phyloP scores from a whole-genome alignment of 768 basidiomycete genomes.

The Trametes maxima region DNA sequence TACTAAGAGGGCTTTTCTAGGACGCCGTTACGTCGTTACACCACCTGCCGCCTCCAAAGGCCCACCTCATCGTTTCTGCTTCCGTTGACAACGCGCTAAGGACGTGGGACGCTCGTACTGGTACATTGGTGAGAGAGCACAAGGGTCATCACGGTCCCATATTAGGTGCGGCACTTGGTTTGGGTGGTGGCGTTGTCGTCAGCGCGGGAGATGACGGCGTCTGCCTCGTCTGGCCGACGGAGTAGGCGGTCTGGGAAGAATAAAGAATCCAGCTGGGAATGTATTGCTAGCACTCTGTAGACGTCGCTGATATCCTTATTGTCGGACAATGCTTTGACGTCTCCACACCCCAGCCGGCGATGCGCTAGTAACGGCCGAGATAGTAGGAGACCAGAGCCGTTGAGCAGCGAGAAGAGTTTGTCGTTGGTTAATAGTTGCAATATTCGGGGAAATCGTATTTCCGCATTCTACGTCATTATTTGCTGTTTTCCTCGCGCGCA shows the following conservation, averaged over 20 bases:
- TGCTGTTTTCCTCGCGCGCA: too few relatives aligned
- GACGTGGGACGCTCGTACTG: conserved; percentile 93
- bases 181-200: conserved; percentile 72
- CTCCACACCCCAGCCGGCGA: background rate
- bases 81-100: conserved; percentile 86
- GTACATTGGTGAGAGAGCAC: conserved; percentile 74
- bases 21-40: conserved; percentile 86
- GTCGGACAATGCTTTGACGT: background rate
- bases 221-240: conserved; percentile 82
- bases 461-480: too few relatives aligned
- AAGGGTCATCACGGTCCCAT: conserved; percentile 81
- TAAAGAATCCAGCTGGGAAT: background rate
- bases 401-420: too few relatives aligned
- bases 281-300: background rate
- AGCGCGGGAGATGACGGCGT: conserved; percentile 91
- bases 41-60: conserved; percentile 71
- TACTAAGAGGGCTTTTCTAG: conserved; percentile 40
- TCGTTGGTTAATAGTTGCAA: too few relatives aligned
- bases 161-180: conserved; percentile 71
- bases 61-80: conserved; percentile 78
- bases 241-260: conserved; percentile 24
- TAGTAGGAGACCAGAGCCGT: background rate
- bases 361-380: too few relatives aligned
- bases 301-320: background rate
- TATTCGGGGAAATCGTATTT: too few relatives aligned